Base-by-base conservation (phyloP, 2,329 filamentous ascomycete species). In the Rhynchosporium graminicola region DNA sequence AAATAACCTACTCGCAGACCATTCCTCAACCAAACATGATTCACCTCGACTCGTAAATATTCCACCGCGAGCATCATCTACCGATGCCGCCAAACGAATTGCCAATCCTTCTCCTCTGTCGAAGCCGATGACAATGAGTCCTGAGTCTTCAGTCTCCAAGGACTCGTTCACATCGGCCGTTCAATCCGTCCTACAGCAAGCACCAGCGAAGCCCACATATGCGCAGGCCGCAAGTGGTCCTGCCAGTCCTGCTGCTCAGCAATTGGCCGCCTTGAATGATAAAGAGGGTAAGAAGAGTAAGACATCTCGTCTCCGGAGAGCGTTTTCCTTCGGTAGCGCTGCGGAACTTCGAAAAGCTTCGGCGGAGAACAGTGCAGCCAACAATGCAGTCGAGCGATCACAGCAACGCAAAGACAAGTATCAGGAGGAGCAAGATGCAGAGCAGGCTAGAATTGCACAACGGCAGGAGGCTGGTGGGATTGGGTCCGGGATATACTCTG, bases 271-370 rank as follows among this genome's bases (percentile, higher is more conserved):
- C n/a, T 82, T 98, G 61, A 94, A 88, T 64, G 90, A 94, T 68
- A 94, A 90, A 73, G 91, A 91, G 59, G 80, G 80, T 33, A 90
- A 86, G 73, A 92, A 92, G 74, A 92, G 88, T 78, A 97, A 97
- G 78, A 91, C 89, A 2, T 93, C 90, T 20, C 84, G 93, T 68
- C 80, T 99, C 63, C 87, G 95, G 60, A 85, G 95, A 70, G 95
- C 95, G 0, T 97, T 99, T 72, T 99, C 95, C 0, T 99, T 99
- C 77, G 93, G 95, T 56, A 98, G 94, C 74, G 91, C 93, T 47
- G 91, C 94, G 8, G 95, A 99, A 74, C 86, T 99, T 54, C 85
- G 89, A 66, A 89, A 89, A 73, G 89, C 87, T 12, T 87, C 87
- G 10, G 87, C 84, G 4, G 83, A 88, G 68, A 87, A 88, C 54